These are phyloP conservation scores for Tolypocladium tundrense DNA, from an alignment of 2,329 filamentous ascomycete genomes.

Conservation along the genomic window DNA sequence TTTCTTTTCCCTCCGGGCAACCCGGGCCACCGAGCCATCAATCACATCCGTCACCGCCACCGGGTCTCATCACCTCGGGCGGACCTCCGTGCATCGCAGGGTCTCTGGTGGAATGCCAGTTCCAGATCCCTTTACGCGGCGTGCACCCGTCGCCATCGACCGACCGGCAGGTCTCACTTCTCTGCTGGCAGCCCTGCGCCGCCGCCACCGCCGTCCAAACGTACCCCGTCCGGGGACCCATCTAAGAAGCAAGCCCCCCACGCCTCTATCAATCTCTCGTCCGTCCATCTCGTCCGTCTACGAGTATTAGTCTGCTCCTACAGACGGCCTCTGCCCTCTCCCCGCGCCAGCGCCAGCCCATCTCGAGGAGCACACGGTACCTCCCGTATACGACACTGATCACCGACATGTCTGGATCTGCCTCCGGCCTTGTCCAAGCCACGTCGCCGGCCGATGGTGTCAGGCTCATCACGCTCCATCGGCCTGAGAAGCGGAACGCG, in stretches of 20 bases:
- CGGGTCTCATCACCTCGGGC: background rate
- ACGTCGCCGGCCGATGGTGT: constrained; percentile 21
- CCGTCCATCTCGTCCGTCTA: background rate
- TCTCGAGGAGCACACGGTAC: background rate
- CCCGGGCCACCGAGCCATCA: background rate
- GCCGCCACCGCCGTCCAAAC: background rate
- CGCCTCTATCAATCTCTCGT: background rate
- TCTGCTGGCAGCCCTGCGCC: background rate
- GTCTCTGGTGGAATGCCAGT: background rate
- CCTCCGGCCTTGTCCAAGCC: constrained; percentile 7
- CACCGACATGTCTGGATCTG: constrained; percentile 6
- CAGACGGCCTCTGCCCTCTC: background rate
- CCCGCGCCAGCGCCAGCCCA: background rate
- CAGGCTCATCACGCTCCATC: constrained; percentile 39
- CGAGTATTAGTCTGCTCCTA: background rate
- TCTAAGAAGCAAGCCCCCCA: background rate
- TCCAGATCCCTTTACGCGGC: background rate
- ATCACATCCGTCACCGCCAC: background rate
- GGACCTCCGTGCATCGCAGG: background rate
- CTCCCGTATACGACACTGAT: background rate
- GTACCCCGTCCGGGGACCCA: background rate
- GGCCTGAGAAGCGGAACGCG: constrained; percentile 48
- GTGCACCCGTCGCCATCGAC: background rate
- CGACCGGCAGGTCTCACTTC: background rate
- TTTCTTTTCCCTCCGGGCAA: background rate